Evolutionary conservation across 78 protist species (phyloP).

Genomic region (Pelomyxa schiedti): DNA sequence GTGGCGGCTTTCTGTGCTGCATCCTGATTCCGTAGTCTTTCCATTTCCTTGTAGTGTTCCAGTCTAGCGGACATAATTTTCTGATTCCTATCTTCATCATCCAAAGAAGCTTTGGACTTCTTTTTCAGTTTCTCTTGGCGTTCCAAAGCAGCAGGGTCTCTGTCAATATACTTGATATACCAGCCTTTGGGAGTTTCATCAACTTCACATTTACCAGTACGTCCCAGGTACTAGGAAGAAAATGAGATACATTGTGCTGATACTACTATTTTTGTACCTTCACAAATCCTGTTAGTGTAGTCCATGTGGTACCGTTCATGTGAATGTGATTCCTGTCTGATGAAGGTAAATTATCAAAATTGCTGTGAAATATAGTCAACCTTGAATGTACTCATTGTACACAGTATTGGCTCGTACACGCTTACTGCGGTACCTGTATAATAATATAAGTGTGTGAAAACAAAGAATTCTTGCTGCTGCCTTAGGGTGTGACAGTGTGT

Average conservation of each 20-base stretch:
- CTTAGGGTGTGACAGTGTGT: too few relatives aligned
- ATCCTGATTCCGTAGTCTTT: too few relatives aligned
- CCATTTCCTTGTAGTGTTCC: too few relatives aligned
- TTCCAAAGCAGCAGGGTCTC: constrained; percentile 37
- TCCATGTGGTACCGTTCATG: constrained; percentile 72
- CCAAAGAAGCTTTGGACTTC: constrained; percentile 11
- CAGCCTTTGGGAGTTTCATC: constrained; percentile 84
- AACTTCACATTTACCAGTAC: constrained; percentile 50
- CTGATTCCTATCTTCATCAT: constrained; percentile 20
- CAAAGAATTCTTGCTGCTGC: too few relatives aligned
- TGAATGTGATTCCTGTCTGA: constrained; percentile 75
- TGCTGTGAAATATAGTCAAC: too few relatives aligned
- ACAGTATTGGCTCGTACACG: constrained; percentile 64
- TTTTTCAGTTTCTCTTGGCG: constrained; percentile 2
- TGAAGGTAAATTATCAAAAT: too few relatives aligned
- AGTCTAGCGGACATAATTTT: too few relatives aligned
- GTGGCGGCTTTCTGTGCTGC: too few relatives aligned
- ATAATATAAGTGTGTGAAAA: too few relatives aligned
- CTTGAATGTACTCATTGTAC: constrained; percentile 51
- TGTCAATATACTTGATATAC: constrained; percentile 58
- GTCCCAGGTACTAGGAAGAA: constrained; percentile 71
- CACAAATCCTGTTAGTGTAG: constrained; percentile 62
- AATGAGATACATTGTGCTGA: too few relatives aligned
- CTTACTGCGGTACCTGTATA: constrained; percentile 40
- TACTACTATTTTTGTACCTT: too few relatives aligned